Conservation (phyloP, 2,329 filamentous ascomycete genomes). For the Exophiala dermatitidis region DNA sequence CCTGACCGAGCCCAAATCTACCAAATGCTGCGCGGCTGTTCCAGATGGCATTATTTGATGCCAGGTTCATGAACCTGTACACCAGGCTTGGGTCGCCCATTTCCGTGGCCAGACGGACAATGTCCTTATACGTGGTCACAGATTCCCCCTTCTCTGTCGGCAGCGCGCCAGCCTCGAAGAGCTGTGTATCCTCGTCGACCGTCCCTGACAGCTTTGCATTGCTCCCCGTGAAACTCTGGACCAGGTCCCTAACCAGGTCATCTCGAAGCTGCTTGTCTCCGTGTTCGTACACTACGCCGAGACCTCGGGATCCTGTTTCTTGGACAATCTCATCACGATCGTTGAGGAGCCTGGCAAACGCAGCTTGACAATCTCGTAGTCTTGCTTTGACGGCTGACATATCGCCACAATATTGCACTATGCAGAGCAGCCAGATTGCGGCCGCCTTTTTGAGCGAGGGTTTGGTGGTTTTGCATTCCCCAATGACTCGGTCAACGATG, state of each 20-base stretch:
- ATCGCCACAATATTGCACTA: conserved; percentile 84
- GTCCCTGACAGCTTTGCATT: conserved; percentile 63
- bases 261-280: conserved; percentile 74
- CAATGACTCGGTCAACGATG: conserved; percentile 65
- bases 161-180: conserved; percentile 85
- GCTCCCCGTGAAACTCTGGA: conserved; percentile 78
- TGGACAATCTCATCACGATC: conserved; percentile 92
- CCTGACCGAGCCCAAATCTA: conserved; percentile 82
- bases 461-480: conserved; percentile 74
- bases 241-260: conserved; percentile 77
- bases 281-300: conserved; percentile 90
- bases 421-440: conserved; percentile 87
- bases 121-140: conserved; percentile 94
- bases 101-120: conserved; percentile 89
- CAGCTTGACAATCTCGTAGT: conserved; percentile 70
- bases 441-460: conserved; percentile 85
- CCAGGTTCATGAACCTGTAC: conserved; percentile 97
- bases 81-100: conserved; percentile 94
- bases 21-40: conserved; percentile 95
- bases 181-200: conserved; percentile 81
- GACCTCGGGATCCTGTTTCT: conserved; percentile 83
- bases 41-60: conserved; percentile 94
- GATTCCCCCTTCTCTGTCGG: conserved; percentile 85
- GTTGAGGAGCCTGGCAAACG: conserved; percentile 79
- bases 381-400: conserved; percentile 60